Conservation (phyloP, 2,329 filamentous ascomycete genomes). For the Arthrobotrys pseudoclavata region DNA sequence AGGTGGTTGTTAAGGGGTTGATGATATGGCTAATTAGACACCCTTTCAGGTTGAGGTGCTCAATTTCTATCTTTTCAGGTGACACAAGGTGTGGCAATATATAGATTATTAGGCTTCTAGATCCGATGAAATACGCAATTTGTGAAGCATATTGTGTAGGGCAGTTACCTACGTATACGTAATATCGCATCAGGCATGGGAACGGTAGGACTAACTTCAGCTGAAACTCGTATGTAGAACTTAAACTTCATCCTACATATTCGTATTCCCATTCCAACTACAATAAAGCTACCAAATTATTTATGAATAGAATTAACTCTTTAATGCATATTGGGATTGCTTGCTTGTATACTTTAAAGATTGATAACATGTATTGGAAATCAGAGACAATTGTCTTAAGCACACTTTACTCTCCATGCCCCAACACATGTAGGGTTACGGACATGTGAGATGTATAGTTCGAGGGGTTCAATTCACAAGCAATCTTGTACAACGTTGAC, state of each 20-base stretch:
- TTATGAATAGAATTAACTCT: neutral
- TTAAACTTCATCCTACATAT: neutral
- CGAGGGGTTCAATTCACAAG: too few relatives aligned
- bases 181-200: neutral
- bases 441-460: too few relatives aligned
- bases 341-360: slow-evolving; percentile 3
- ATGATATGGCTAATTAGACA: slow-evolving; percentile 2
- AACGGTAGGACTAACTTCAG: slow-evolving; percentile 7
- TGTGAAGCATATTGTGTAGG: neutral
- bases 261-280: neutral
- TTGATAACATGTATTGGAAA: too few relatives aligned
- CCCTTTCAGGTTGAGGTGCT: neutral
- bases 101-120: neutral
- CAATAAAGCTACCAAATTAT: neutral
- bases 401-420: too few relatives aligned
- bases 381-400: too few relatives aligned
- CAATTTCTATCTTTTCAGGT: neutral
- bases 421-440: too few relatives aligned
- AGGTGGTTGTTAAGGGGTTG: slow-evolving; percentile 3
- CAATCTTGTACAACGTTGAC: too few relatives aligned
- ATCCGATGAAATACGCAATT: neutral
- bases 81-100: neutral
- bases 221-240: slow-evolving; percentile 5
- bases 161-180: neutral
- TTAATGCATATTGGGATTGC: neutral